Evolutionary conservation across 176 grass and related monocot species (phyloP).

Genomic region (Raddia distichophylla): DNA sequence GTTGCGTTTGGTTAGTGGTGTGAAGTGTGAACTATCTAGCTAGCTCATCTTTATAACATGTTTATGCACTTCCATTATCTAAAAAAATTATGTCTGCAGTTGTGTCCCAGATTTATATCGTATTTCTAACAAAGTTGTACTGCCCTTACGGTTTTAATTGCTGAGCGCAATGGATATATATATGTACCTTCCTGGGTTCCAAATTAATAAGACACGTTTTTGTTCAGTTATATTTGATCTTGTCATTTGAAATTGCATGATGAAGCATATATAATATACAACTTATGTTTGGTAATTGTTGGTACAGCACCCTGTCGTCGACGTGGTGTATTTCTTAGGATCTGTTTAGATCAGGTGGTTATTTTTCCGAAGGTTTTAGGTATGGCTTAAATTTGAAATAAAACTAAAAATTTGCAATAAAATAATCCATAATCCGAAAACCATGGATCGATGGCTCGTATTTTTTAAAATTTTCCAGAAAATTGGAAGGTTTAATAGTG

Average conservation of each 20-base stretch:
- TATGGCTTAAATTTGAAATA: too few relatives aligned
- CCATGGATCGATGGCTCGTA: too few relatives aligned
- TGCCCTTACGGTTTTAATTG: background rate
- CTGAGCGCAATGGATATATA: background rate
- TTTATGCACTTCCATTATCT: background rate
- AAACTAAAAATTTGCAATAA: too few relatives aligned
- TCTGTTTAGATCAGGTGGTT: too few relatives aligned
- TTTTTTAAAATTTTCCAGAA: background rate
- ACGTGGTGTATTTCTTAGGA: background rate
- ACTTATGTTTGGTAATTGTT: background rate
- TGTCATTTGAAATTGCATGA: background rate
- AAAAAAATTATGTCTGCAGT: too few relatives aligned
- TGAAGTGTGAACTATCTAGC: background rate
- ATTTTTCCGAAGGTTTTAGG: too few relatives aligned
- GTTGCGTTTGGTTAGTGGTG: background rate
- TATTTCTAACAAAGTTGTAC: background rate
- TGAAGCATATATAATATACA: background rate
- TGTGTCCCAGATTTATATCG: too few relatives aligned
- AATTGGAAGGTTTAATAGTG: too few relatives aligned
- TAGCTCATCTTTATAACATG: background rate
- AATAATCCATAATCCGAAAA: too few relatives aligned
- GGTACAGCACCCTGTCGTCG: background rate
- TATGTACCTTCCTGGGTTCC: background rate
- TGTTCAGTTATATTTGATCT: background rate
- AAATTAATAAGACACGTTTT: background rate